A percentile compares a stretch with the other conserved stretches of the same genome.
phyloP scores from a whole-genome alignment of 2,329 filamentous ascomycete genomes.

The Pseudogymnoascus sp. region DNA sequence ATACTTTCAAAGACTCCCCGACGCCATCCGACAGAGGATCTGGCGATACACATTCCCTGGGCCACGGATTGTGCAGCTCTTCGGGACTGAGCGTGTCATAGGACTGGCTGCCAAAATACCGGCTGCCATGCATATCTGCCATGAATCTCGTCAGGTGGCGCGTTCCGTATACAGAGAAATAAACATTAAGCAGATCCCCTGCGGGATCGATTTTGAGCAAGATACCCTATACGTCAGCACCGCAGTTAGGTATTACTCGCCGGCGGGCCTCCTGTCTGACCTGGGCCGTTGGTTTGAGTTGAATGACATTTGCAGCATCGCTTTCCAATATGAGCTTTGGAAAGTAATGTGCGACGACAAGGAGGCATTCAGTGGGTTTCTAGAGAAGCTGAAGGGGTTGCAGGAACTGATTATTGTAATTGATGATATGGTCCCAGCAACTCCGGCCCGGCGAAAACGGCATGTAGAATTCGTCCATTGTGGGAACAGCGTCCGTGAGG shows the following conservation, averaged over 20 bases:
- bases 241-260: not conserved
- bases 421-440: not conserved
- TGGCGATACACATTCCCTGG: not conserved
- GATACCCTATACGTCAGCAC: not conserved
- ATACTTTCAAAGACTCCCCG: not conserved
- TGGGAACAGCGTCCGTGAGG: not conserved
- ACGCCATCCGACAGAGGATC: not conserved
- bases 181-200: not conserved
- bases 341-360: not conserved
- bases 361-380: not conserved
- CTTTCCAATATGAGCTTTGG: not conserved
- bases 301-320: not conserved
- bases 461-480: not conserved
- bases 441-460: not conserved
- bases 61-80: not conserved
- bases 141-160: not conserved
- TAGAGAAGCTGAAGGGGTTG: not conserved
- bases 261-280: not conserved
- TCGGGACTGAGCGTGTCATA: not conserved
- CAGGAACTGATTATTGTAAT: not conserved
- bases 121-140: not conserved
- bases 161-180: not conserved
- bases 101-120: not conserved
- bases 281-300: not conserved
- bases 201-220: not conserved